Evolutionary conservation across 2,329 filamentous ascomycete species (phyloP), one percentile per base, ranked within the genome.

Genomic region (Macroventuria anomochaeta): DNA sequence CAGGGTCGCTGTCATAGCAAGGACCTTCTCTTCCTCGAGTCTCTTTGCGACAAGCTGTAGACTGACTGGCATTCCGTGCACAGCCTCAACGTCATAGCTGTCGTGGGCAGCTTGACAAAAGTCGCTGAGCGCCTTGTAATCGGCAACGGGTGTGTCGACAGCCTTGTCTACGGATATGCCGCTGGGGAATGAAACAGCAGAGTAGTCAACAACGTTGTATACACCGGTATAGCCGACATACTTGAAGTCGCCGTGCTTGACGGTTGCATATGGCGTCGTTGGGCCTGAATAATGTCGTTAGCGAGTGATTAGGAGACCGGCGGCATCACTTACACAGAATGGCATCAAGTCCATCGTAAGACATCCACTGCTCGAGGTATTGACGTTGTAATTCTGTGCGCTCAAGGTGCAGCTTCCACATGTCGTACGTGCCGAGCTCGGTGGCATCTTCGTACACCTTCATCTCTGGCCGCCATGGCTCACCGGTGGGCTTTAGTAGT

Each of bases 381-480:
- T 71, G 57, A 23, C 71, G 72, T 41, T 74, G 72, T 2, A 81
- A 57, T 17, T 75, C 73, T 0, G 77, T 78, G n/a, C 80, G 73
- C 55, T 78, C 74, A 4, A 72, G 58, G 11, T 83, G 80, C 3
- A 81, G 58, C 56, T 81, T 75, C 80, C 80, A 83, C 67, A 83
- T 74, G 7, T 77, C 75, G 44, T 74, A 59, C 0, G 74, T 72
- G 0, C 79, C 78, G 2, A 79, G 53, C 37, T 82, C 80, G 7
- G 60, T 64, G 0, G 80, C 77, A 1, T 75, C 57, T 41, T 70
- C 69, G 53, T 83, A 83, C 2, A 54, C 46, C 17, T 71, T 53
- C 79, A 83, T 81, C 56, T 83, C 80, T 0, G 80, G 79, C 8
- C 80, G 74, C 53, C 76, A 77, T 1, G 79, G 79, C 58, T 81